These are phyloP conservation scores for Stephanocyclus meneghinianus DNA, from an alignment of 352 stramenopile species.

Conservation along the genomic window DNA sequence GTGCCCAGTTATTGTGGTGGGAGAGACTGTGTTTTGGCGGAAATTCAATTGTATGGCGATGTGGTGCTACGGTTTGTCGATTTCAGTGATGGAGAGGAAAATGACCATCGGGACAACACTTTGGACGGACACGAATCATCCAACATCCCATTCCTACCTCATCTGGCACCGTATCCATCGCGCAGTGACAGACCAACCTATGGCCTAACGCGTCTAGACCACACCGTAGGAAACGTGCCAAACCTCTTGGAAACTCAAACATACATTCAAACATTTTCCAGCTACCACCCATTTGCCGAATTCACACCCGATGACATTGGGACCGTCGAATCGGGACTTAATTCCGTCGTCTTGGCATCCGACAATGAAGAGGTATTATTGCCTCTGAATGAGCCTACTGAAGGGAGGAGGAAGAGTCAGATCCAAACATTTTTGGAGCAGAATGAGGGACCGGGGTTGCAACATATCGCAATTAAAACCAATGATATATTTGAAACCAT, in stretches of 20 bases:
- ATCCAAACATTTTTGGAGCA: conserved; percentile 94
- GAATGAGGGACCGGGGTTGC: conserved; percentile 91
- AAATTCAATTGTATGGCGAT: conserved; percentile 64
- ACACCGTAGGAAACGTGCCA: conserved; percentile 79
- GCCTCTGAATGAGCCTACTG: conserved; percentile 93
- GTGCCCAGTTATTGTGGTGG: conserved; percentile 23
- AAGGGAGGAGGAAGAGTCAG: conserved; percentile 91
- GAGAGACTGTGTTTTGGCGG: conserved; percentile 44
- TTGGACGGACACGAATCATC: not conserved
- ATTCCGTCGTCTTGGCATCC: conserved; percentile 91
- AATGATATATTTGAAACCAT: conserved; percentile 94
- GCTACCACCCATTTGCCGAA: conserved; percentile 92
- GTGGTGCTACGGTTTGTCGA: conserved; percentile 63
- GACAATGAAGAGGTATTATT: conserved; percentile 92
- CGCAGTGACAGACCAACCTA: conserved; percentile 30
- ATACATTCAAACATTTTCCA: conserved; percentile 81
- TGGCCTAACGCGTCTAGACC: conserved; percentile 58
- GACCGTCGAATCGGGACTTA: conserved; percentile 92
- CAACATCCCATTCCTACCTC: conserved; percentile 42
- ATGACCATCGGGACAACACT: not conserved
- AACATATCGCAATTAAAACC: conserved; percentile 96
- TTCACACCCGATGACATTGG: conserved; percentile 93
- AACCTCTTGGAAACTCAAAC: conserved; percentile 85
- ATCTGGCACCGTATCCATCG: conserved; percentile 48
- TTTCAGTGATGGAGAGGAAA: conserved; percentile 21